These are phyloP conservation scores for Trichosanthes cucumerina DNA, from an alignment of 306 rosid genomes.

Conservation along the genomic window DNA sequence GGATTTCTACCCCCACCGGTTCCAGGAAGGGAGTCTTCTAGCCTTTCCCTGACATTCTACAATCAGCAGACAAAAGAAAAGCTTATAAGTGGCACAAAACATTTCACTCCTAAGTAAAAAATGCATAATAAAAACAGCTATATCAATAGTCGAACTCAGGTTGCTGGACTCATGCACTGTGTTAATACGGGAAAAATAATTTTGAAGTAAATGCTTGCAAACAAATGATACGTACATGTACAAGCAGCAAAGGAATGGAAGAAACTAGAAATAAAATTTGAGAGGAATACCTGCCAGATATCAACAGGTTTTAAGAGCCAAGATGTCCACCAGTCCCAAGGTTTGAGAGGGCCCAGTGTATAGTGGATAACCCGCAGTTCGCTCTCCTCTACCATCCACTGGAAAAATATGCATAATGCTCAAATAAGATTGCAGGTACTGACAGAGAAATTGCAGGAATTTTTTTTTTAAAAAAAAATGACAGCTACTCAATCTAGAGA, in stretches of 20 bases:
- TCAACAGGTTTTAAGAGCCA: constrained; percentile 99
- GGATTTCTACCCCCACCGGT: constrained; percentile 84
- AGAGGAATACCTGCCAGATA: constrained; percentile 85
- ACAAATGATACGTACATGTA: not conserved
- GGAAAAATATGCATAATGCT: constrained; percentile 4
- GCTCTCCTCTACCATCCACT: constrained; percentile 98
- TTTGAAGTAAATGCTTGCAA: not conserved
- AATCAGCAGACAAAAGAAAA: constrained; percentile 14
- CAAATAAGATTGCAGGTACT: not conserved
- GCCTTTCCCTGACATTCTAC: constrained; percentile 75
- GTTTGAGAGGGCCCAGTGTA: constrained; percentile 96
- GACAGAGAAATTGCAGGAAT: not conserved
- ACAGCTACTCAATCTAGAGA: not conserved
- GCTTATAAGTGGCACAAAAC: not conserved
- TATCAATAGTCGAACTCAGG: not conserved
- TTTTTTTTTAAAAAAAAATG: not conserved
- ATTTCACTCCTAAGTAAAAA: not conserved
- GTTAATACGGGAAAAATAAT: not conserved
- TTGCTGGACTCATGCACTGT: not conserved
- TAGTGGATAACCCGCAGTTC: constrained; percentile 92
- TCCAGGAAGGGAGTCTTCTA: constrained; percentile 81
- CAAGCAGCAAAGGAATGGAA: not conserved
- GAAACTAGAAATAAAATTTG: not conserved
- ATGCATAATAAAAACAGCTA: not conserved
- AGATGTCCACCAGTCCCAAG: constrained; percentile 99